Conservation (phyloP, 2,329 filamentous ascomycete genomes). For the Neonectria coccinea region DNA sequence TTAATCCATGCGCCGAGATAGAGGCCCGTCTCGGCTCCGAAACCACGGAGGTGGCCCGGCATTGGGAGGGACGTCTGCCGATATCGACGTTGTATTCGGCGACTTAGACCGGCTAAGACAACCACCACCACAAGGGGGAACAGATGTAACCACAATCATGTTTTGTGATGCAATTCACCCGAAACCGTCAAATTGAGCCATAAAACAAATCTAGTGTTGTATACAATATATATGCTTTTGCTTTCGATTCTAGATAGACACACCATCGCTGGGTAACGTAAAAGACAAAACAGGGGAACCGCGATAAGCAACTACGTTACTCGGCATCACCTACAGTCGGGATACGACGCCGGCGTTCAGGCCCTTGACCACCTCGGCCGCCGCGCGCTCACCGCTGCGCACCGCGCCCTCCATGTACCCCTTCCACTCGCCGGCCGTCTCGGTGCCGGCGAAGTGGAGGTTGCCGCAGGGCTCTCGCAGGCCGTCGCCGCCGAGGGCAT, state of each 20-base stretch:
- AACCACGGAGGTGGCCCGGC: neutral
- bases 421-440: conserved; percentile 43
- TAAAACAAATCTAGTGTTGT: neutral
- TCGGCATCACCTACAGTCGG: conserved; percentile 15
- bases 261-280: neutral
- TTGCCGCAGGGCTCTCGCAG: conserved; percentile 47
- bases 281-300: neutral
- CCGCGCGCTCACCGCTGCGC: conserved; percentile 36
- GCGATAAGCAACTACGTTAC: too few relatives aligned
- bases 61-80: neutral
- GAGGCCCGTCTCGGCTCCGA: neutral
- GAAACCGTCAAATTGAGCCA: too few relatives aligned
- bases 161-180: too few relatives aligned
- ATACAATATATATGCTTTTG: neutral
- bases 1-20: neutral
- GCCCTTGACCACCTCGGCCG: conserved; percentile 36
- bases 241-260: neutral
- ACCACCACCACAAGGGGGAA: too few relatives aligned
- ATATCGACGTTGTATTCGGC: neutral
- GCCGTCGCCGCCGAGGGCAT: conserved; percentile 45
- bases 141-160: too few relatives aligned
- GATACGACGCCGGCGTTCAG: conserved; percentile 25
- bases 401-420: conserved; percentile 46
- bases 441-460: conserved; percentile 43
- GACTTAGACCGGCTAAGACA: neutral